phyloP scores from a whole-genome alignment of 169 alveolate genomes.

The Amoebophrya sp. region DNA sequence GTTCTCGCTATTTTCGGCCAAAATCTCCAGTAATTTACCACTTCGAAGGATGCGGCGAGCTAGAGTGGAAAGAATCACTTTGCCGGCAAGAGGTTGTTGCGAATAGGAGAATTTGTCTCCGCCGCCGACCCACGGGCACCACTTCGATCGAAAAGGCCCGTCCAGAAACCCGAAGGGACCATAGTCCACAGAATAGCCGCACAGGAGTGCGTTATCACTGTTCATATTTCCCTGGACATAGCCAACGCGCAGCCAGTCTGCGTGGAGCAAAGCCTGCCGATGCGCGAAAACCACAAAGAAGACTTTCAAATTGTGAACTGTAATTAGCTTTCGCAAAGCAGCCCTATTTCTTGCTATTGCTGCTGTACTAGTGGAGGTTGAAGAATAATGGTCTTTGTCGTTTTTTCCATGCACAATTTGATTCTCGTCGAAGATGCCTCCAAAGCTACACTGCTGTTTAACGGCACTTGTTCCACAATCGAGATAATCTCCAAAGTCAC shows the following conservation, averaged over 20 bases:
- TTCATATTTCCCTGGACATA: conserved; percentile 38
- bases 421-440: not conserved
- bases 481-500: not conserved
- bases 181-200: conserved; percentile 40
- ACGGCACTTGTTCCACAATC: not conserved
- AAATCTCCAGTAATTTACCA: not conserved
- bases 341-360: not conserved
- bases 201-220: conserved; percentile 38
- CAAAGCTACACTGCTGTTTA: not conserved
- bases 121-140: conserved; percentile 14
- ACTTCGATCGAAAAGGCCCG: conserved; percentile 27
- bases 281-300: not conserved
- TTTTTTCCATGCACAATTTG: not conserved
- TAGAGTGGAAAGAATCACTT: not conserved
- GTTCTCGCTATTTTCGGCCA: not conserved
- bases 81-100: not conserved
- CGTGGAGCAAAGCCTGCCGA: not conserved
- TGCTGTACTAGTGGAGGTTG: not conserved
- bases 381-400: too few species aligned
- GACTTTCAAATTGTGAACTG: not conserved
- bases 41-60: not conserved
- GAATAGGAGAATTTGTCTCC: not conserved
- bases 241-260: conserved; percentile 24
- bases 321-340: not conserved
- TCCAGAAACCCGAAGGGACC: conserved; percentile 43